These are phyloP conservation scores for Xylariaceae sp. DNA, from an alignment of 2,329 filamentous ascomycete species.

Conservation along the genomic window DNA sequence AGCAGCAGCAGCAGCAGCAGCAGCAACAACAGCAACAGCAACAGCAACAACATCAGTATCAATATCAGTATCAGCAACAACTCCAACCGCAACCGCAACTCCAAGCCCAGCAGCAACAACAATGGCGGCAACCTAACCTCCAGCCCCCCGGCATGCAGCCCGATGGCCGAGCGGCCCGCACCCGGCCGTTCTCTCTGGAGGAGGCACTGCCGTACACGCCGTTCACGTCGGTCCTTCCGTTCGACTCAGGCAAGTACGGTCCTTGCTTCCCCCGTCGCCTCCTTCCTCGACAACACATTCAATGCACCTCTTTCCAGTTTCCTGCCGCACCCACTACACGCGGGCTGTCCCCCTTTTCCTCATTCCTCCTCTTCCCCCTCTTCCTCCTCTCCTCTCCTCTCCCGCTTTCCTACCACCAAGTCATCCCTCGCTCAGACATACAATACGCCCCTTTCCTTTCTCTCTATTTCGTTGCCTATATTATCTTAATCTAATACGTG, in stretches of 20 bases:
- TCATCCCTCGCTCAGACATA: not conserved
- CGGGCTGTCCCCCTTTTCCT: not conserved
- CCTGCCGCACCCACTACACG: slow-evolving; percentile 1
- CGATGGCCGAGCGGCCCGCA: slow-evolving; percentile 23
- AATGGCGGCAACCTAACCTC: slow-evolving; percentile 6
- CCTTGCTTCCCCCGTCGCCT: slow-evolving; percentile 10
- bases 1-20: slow-evolving; percentile 6
- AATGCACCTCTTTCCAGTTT: not conserved
- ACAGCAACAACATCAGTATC: slow-evolving; percentile 10
- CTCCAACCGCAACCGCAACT: slow-evolving; percentile 2
- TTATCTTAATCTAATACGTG: slow-evolving; percentile 15
- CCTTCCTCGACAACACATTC: slow-evolving; percentile 1
- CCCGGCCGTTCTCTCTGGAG: slow-evolving; percentile 58
- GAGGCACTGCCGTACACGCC: slow-evolving; percentile 80
- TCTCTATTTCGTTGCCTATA: not conserved
- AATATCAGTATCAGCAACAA: slow-evolving; percentile 4
- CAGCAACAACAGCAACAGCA: slow-evolving; percentile 1
- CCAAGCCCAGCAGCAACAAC: not conserved
- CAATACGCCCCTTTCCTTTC: not conserved
- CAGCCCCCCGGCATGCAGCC: slow-evolving; percentile 2
- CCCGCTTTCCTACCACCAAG: not conserved
- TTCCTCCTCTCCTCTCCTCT: not conserved
- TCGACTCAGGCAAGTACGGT: slow-evolving; percentile 61
- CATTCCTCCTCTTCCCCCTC: not conserved
- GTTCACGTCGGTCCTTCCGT: slow-evolving; percentile 74